Conservation (phyloP, 2,329 filamentous ascomycete genomes). For the Phialophora chinensis region DNA sequence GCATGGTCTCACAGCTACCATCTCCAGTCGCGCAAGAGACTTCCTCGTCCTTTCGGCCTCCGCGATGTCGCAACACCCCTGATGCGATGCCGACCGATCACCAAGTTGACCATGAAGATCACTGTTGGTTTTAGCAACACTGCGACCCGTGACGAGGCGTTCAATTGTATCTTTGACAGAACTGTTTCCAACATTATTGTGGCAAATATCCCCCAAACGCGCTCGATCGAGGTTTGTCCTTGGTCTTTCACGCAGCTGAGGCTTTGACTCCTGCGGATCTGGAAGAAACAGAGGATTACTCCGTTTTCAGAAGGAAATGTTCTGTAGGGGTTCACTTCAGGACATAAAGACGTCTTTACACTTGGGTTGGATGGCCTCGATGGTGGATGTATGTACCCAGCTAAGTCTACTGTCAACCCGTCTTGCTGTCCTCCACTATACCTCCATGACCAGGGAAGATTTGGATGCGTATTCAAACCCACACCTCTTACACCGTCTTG, state of each 20-base stretch:
- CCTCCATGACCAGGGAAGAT: not conserved
- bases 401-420: not conserved
- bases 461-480: not conserved
- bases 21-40: too few species aligned
- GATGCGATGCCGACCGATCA: too few species aligned
- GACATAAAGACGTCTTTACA: not conserved
- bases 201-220: too few species aligned
- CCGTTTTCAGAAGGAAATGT: not conserved
- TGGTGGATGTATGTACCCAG: not conserved
- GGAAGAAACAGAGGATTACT: not conserved
- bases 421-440: not conserved
- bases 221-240: too few species aligned
- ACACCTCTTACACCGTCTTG: slow-evolving; percentile 15
- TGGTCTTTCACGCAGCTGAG: too few species aligned
- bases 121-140: too few species aligned
- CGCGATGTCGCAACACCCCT: too few species aligned
- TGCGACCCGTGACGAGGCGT: too few species aligned
- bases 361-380: not conserved
- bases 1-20: not conserved
- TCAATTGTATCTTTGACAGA: too few species aligned
- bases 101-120: not conserved
- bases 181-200: too few species aligned
- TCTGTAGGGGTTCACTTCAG: not conserved
- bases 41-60: too few species aligned
- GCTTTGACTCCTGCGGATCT: not conserved